Conservation (phyloP, 164 flowering plant genomes). For the Saururus chinensis region DNA sequence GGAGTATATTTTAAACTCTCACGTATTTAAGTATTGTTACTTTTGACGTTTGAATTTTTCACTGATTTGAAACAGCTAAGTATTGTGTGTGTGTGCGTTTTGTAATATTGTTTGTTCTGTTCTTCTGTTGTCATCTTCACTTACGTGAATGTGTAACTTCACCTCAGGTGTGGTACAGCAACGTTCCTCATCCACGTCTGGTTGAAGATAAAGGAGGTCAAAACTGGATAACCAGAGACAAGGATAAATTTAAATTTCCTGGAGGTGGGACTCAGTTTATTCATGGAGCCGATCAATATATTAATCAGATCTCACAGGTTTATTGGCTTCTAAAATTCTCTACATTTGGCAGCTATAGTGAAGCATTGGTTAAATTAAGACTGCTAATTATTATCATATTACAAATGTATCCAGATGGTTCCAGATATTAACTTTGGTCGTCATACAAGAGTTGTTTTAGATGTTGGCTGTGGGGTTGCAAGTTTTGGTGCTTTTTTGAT, state of each 20-base stretch:
- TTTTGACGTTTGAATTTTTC: no score
- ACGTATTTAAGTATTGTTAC: no score
- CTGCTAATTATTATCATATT: not conserved
- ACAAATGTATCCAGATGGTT: slow-evolving; percentile 33
- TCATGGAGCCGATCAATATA: slow-evolving; percentile 88
- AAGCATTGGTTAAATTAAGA: not conserved
- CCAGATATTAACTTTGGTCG: slow-evolving; percentile 47
- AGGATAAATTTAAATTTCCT: slow-evolving; percentile 88
- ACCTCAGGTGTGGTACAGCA: slow-evolving; percentile 78
- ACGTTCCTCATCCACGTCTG: slow-evolving; percentile 88
- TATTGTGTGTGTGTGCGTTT: no score
- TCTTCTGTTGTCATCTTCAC: not conserved
- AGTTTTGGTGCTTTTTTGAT: slow-evolving; percentile 58
- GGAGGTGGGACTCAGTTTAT: slow-evolving; percentile 99
- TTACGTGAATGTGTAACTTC: not conserved
- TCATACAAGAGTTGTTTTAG: slow-evolving; percentile 43
- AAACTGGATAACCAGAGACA: slow-evolving; percentile 68
- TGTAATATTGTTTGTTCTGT: not conserved
- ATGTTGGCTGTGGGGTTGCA: slow-evolving; percentile 64
- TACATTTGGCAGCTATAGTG: not conserved
- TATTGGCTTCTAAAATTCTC: not conserved
- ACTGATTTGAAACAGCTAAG: not conserved
- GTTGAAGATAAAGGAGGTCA: slow-evolving; percentile 98
- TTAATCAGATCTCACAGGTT: slow-evolving; percentile 89
- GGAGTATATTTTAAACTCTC: not conserved